A percentile compares a stretch with the other conserved stretches of the same genome.
These are phyloP conservation scores for Tylopilus orsonianus DNA, from an alignment of 1,284 basidiomycete genomes.

Conservation along the genomic window DNA sequence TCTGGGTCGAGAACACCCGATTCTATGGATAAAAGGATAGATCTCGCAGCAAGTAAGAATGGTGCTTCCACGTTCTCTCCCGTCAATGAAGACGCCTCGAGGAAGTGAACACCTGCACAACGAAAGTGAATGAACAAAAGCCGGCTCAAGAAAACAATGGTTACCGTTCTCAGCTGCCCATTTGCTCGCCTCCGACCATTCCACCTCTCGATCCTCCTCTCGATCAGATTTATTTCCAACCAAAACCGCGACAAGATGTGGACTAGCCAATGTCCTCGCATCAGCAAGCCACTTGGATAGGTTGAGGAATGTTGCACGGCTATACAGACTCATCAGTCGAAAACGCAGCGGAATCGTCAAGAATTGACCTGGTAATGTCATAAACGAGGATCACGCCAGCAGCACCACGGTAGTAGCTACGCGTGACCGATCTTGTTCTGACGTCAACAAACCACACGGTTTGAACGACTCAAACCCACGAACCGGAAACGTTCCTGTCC, in stretches of 20 bases:
- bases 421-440: conserved; percentile 79
- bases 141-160: not conserved
- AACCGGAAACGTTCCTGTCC: conserved; percentile 92
- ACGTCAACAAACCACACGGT: conserved; percentile 11
- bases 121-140: conserved; percentile 10
- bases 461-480: conserved; percentile 23
- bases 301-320: conserved; percentile 79
- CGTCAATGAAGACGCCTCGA: conserved; percentile 89
- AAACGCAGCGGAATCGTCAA: conserved; percentile 7
- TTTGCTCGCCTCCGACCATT: conserved; percentile 89
- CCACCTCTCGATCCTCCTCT: conserved; percentile 93
- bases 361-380: conserved; percentile 87
- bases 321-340: conserved; percentile 32
- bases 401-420: conserved; percentile 95
- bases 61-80: conserved; percentile 95
- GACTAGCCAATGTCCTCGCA: conserved; percentile 84
- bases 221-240: conserved; percentile 96
- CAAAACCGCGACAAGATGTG: conserved; percentile 86
- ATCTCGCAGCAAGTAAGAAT: conserved; percentile 87
- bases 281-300: conserved; percentile 89
- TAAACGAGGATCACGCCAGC: conserved; percentile 95
- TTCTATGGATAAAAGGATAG: conserved; percentile 92
- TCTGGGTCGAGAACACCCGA: conserved; percentile 91
- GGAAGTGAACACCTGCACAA: conserved; percentile 78
- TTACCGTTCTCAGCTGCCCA: conserved; percentile 95